Evolutionary conservation across 139 green algal species (phyloP).

Genomic region (Auxenochlorella pyrenoidosa): DNA sequence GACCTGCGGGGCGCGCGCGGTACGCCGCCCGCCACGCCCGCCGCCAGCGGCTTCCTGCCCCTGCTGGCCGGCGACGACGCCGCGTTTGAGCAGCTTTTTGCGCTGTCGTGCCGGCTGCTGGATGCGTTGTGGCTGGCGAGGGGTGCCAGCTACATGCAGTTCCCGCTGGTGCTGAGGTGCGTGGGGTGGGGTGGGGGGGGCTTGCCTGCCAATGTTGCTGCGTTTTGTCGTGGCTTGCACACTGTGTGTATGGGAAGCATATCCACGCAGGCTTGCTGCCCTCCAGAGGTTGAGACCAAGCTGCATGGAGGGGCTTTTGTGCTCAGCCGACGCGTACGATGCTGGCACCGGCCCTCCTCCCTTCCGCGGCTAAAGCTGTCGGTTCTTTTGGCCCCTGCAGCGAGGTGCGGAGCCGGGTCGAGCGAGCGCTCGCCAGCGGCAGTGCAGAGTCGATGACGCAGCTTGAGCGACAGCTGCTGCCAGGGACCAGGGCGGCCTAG

Average conservation of each 20-base stretch:
- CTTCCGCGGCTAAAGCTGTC: background rate
- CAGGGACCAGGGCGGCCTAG: background rate
- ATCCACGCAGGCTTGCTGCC: background rate
- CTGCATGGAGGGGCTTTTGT: background rate
- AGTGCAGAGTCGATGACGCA: background rate
- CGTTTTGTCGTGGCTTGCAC: no score
- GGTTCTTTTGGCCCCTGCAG: background rate
- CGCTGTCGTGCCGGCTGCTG: background rate
- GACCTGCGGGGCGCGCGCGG: background rate
- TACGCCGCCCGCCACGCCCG: background rate
- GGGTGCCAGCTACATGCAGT: constrained; percentile 1
- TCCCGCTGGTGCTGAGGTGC: background rate
- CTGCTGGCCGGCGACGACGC: background rate
- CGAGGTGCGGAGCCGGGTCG: background rate
- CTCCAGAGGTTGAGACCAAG: background rate
- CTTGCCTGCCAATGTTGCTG: no score
- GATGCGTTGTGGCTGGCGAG: background rate
- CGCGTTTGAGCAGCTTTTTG: constrained; percentile 5
- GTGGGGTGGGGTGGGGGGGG: no score
- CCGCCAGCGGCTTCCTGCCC: background rate
- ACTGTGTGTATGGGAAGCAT: background rate
- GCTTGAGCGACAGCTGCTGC: background rate
- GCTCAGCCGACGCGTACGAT: background rate
- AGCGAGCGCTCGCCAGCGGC: background rate
- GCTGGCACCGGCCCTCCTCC: no score